phyloP scores from a whole-genome alignment of 2,329 filamentous ascomycete species.

The Periconia macrospinosa region DNA sequence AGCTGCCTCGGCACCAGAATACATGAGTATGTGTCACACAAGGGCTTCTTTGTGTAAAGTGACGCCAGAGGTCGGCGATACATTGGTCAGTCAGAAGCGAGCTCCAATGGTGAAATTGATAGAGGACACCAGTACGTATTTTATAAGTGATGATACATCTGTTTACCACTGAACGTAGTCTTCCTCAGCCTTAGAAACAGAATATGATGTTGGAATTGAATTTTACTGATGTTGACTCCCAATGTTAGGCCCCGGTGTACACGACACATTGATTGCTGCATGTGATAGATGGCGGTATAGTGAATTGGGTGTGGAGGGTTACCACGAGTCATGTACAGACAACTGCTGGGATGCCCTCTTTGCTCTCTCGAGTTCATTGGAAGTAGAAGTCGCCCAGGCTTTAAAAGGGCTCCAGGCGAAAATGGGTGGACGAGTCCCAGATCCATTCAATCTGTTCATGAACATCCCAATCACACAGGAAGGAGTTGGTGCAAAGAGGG shows the following conservation, averaged over 20 bases:
- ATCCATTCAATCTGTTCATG: slow-evolving; percentile 48
- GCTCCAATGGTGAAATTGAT: slow-evolving; percentile 35
- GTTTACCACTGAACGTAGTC: background rate
- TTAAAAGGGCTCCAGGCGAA: slow-evolving; percentile 23
- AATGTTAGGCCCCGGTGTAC: slow-evolving; percentile 24
- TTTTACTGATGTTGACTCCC: background rate
- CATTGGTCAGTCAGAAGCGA: slow-evolving; percentile 37
- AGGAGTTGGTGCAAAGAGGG: slow-evolving; percentile 36
- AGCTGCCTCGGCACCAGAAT: slow-evolving; percentile 33
- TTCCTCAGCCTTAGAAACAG: background rate
- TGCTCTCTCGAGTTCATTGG: slow-evolving; percentile 13
- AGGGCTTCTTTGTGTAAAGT: slow-evolving; percentile 31
- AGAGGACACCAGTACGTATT: slow-evolving; percentile 27
- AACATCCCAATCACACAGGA: slow-evolving; percentile 48
- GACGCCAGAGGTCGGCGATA: slow-evolving; percentile 31
- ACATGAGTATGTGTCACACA: slow-evolving; percentile 43
- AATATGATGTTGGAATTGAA: background rate
- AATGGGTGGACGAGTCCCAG: slow-evolving; percentile 31
- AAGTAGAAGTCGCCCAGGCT: slow-evolving; percentile 17
- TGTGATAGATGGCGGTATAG: slow-evolving; percentile 41
- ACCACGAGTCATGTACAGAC: slow-evolving; percentile 42
- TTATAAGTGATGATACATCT: background rate
- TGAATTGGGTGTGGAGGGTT: slow-evolving; percentile 33
- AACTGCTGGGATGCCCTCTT: slow-evolving; percentile 38
- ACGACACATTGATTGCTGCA: slow-evolving; percentile 40